Conservation (phyloP, 257 asterid genomes). For the Asclepias syriaca region DNA sequence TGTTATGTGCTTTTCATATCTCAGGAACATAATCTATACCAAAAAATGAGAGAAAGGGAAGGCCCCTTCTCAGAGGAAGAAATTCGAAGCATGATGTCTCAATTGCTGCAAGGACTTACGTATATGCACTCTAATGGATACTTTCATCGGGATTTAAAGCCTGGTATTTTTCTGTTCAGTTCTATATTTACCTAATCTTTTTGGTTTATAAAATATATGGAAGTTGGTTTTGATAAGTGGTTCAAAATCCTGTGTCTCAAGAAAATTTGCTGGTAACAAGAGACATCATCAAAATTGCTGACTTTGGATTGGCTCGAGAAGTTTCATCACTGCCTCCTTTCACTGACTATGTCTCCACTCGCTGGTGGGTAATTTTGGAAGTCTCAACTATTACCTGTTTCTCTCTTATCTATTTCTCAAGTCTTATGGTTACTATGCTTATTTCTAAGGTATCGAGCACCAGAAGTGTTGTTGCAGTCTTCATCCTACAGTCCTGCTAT, state of each 20-base stretch:
- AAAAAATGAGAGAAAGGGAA: constrained; percentile 68
- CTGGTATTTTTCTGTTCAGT: constrained; percentile 52
- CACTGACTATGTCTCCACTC: constrained; percentile 98
- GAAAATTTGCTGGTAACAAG: constrained; percentile 89
- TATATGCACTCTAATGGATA: constrained; percentile 78
- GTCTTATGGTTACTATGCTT: constrained; percentile 19
- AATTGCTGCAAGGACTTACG: constrained; percentile 86
- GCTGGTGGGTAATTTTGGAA: constrained; percentile 64
- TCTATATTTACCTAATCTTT: constrained; percentile 5
- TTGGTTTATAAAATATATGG: constrained; percentile 7
- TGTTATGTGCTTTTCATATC: not conserved
- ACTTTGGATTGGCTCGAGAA: constrained; percentile 97
- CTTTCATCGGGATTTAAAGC: constrained; percentile 93
- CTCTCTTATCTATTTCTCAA: constrained; percentile 7
- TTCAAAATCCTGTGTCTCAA: constrained; percentile 26
- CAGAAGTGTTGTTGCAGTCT: constrained; percentile 85
- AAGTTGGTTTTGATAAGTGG: constrained; percentile 14
- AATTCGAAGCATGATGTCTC: constrained; percentile 74
- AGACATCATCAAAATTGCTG: constrained; percentile 78
- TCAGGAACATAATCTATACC: constrained; percentile 85
- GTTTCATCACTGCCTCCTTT: constrained; percentile 81
- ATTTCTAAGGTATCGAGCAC: constrained; percentile 89
- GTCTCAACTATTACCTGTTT: constrained; percentile 2
- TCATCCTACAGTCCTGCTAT: constrained; percentile 77
- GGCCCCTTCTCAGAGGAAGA: constrained; percentile 71